Evolutionary conservation across 768 basidiomycete species (phyloP), one percentile per base, ranked within the genome.

Genomic region (Suillus cothurnatus): DNA sequence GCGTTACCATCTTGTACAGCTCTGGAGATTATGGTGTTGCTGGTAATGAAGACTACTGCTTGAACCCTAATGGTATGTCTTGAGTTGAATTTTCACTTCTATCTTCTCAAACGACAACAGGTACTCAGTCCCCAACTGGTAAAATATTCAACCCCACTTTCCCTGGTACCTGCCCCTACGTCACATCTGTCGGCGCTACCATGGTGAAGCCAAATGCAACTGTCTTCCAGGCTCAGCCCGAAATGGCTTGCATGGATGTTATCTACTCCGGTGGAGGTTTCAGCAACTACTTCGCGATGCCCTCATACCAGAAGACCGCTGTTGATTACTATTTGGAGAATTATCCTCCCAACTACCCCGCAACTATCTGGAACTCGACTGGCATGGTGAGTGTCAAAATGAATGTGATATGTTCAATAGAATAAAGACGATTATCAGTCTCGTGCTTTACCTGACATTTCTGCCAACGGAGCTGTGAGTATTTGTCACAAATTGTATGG

Each of bases 101-200:
- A 52, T 60, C 26, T 58, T 8, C 62, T 59, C 31, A 38, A 19
- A 23, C n/a, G 4, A 38, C n/a, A 43, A 19, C 26, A 72, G 69
- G 68, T 26, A 57, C 61, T n/a, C 69, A 80, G 75, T 83, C 81
- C 2, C 78, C 82, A 45, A 77, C 80, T 64, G 87, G 86, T 28
- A 81, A 72, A 17, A 77, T 80, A 21, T 88, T 88, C 80, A 85
- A 86, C 61, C 87, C 87, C 21, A 72, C 73, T 3, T 85, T 81
- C 80, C 83, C 81, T 12, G 76, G 68, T 14, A 72, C 79, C 0
- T 84, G 82, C 67, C 82, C 82, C 8, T 83, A 74, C 73, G 71
- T 82, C 12, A 84, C 84, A 3, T 73, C 79, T 3, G 75, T 85
- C 17, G 83, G 85, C 31, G 85, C 81, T 9, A 85, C 85, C 2